Conservation (phyloP, 768 basidiomycete species). For the Amanita inopinata region DNA sequence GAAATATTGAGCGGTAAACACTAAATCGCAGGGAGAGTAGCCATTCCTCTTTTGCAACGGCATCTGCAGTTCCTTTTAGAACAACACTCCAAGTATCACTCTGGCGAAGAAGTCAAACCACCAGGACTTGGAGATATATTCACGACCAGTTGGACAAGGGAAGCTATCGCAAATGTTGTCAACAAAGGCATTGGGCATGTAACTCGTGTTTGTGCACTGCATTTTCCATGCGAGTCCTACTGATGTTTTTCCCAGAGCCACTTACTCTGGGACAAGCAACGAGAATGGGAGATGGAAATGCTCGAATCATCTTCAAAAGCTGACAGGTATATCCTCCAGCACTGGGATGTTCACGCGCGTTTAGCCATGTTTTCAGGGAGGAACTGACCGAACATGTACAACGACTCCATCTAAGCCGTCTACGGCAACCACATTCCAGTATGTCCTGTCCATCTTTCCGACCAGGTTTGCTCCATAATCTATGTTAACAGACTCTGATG, state of each 20-base stretch:
- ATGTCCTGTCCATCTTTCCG: slow-evolving; percentile 14
- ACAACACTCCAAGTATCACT: slow-evolving; percentile 27
- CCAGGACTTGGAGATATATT: slow-evolving; percentile 50
- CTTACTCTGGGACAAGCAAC: slow-evolving; percentile 58
- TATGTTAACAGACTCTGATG: slow-evolving; percentile 53
- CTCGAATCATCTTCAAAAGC: slow-evolving; percentile 37
- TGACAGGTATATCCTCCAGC: slow-evolving; percentile 31
- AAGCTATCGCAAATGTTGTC: slow-evolving; percentile 43
- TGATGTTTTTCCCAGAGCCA: slow-evolving; percentile 39
- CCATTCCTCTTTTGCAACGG: slow-evolving; percentile 62
- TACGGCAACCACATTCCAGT: slow-evolving; percentile 75
- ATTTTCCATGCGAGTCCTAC: neutral
- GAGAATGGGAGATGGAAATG: slow-evolving; percentile 65
- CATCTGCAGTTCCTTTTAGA: slow-evolving; percentile 56
- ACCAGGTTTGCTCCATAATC: neutral
- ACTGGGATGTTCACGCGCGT: slow-evolving; percentile 1
- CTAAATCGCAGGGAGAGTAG: slow-evolving; percentile 25
- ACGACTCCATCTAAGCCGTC: slow-evolving; percentile 49
- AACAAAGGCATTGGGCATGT: slow-evolving; percentile 52
- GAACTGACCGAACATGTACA: slow-evolving; percentile 43
- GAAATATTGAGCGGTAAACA: neutral
- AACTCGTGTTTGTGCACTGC: slow-evolving; percentile 36
- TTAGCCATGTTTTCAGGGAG: slow-evolving; percentile 22
- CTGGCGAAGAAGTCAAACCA: slow-evolving; percentile 32
- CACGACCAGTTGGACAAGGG: slow-evolving; percentile 50